Base-by-base conservation (phyloP, 2,329 filamentous ascomycete genomes). In the Colletotrichum limetticola region DNA sequence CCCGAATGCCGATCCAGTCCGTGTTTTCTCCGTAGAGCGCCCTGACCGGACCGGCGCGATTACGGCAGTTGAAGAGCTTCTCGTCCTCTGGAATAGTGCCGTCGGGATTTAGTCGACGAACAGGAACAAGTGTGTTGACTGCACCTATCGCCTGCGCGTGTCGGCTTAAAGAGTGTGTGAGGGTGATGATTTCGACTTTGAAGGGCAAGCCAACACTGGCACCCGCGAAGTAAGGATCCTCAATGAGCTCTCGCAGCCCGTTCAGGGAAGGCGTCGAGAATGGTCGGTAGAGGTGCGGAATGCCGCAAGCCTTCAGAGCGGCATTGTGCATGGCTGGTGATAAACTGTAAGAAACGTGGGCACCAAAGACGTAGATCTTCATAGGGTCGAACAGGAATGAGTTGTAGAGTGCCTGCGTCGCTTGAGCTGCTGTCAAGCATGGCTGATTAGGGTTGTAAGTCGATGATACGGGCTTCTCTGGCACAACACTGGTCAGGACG, bases 1-100 rank as follows among this genome's bases (percentile, higher is more conserved):
- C 92, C 66, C 92, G 86, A 55, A 95, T 93, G 5, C 93, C 93
- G 42, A 95, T 92, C 91, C 93, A 95, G 79, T 95, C 93, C 0
- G 93, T 95, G 72, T 95, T 95, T 71, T 95, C 93, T 1, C 93
- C 94, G 74, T 94, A 94, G 0, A 95, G 85, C 0, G 91, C 92
- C 74, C 89, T 88, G 7, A 94, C 89, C 0, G 91, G 89, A 0
- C 93, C 93, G 1, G 91, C 87, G 56, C 90, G 87, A 74, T 92
- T 92, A 67, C 90, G 86, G 72, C 89, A 86, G n/a, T 83, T 82
- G 72, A 86, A 86, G 22, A 87, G 81, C 9, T 90, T 81, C 1
- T 86, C 86, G 5, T 89, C 89, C 35, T 87, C 85, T 0, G 91
- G 88, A 0, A 91, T 87, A 46, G 85, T 86, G 1, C 89, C 89